Conservation (phyloP, 2,329 filamentous ascomycete species). For the Trichophyton simii region DNA sequence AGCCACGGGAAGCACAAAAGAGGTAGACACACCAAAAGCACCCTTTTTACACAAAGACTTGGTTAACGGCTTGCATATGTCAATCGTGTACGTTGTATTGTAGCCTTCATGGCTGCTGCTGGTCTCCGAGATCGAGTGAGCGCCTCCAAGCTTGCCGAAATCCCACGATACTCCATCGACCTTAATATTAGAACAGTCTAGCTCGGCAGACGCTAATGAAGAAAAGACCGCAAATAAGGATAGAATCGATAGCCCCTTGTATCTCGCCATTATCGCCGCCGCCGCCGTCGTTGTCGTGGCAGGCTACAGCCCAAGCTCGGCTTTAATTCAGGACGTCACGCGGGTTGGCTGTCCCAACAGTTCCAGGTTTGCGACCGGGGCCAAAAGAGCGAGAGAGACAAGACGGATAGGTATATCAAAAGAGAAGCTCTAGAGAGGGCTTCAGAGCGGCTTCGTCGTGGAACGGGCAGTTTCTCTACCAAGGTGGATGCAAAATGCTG, state of each 20-base stretch:
- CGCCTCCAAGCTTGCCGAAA: constrained; percentile 19
- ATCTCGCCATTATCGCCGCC: not conserved
- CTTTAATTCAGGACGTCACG: not conserved
- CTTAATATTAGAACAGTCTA: constrained; percentile 20
- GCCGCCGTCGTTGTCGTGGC: not conserved
- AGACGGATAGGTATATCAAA: too few relatives aligned
- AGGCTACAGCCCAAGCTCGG: not conserved
- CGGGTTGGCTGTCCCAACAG: not conserved
- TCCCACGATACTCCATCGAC: constrained; percentile 20
- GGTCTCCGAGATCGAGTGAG: constrained; percentile 14
- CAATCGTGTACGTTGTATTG: constrained; percentile 72
- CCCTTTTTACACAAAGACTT: constrained; percentile 24
- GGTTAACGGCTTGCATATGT: constrained; percentile 59
- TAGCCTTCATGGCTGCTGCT: constrained; percentile 20
- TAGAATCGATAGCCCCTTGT: constrained; percentile 5
- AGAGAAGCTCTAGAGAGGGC: not conserved
- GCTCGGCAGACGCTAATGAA: constrained; percentile 10
- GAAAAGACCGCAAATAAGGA: constrained; percentile 13
- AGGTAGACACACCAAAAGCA: constrained; percentile 9
- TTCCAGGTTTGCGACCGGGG: not conserved
- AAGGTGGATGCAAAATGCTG: not conserved
- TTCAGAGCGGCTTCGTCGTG: not conserved
- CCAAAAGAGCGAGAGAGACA: not conserved
- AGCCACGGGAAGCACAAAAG: not conserved
- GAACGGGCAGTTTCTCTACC: not conserved